These are phyloP conservation scores for Aspergillus ibericus DNA, from an alignment of 2,329 filamentous ascomycete species.

Conservation along the genomic window DNA sequence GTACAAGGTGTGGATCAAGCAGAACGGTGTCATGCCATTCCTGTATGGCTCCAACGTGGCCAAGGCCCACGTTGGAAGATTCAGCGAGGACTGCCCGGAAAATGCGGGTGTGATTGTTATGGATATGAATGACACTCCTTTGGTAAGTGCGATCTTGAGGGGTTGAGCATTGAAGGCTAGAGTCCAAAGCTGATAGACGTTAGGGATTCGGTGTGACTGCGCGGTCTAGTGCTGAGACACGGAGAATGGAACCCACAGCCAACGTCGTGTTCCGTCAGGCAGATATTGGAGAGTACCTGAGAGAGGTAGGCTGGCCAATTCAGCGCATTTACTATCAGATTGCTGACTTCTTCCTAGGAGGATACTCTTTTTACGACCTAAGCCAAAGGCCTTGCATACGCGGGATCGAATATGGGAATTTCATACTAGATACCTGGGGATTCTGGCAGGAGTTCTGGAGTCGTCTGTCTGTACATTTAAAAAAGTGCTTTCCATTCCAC, in stretches of 20 bases:
- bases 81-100: conserved; percentile 89
- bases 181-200: not conserved
- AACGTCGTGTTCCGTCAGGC: conserved; percentile 88
- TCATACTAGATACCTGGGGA: conserved; percentile 25
- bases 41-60: conserved; percentile 90
- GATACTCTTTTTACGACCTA: conserved; percentile 63
- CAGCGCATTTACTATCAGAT: not conserved
- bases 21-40: conserved; percentile 96
- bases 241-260: conserved; percentile 83
- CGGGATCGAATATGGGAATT: conserved; percentile 24
- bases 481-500: conserved; percentile 13
- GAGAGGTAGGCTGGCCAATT: conserved; percentile 57
- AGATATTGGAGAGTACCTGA: conserved; percentile 90
- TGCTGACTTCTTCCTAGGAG: conserved; percentile 44
- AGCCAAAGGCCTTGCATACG: conserved; percentile 15
- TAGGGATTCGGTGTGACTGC: conserved; percentile 89
- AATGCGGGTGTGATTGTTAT: conserved; percentile 89
- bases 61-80: conserved; percentile 77
- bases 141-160: conserved; percentile 43
- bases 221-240: conserved; percentile 78
- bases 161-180: not conserved
- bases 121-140: conserved; percentile 85
- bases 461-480: conserved; percentile 20
- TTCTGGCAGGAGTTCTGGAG: conserved; percentile 30
- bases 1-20: conserved; percentile 96